Conservation (phyloP, 768 basidiomycete genomes). For the Russula lepida region DNA sequence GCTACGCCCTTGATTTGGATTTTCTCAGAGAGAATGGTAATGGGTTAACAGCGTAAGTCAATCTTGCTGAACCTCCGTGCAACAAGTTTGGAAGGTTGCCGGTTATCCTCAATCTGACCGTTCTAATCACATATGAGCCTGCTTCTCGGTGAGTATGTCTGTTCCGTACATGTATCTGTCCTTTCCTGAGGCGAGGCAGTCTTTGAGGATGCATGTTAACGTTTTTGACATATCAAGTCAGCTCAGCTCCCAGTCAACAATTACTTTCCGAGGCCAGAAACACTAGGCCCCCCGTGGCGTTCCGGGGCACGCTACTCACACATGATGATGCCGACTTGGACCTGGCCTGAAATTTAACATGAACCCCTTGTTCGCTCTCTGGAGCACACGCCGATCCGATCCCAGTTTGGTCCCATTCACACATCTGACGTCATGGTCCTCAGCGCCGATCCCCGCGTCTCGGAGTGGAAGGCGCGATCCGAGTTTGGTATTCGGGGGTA, state of each 20-base stretch:
- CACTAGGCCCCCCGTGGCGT: constrained; percentile 19
- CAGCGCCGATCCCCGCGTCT: constrained; percentile 43
- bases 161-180: neutral
- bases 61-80: constrained; percentile 48
- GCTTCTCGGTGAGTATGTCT: constrained; percentile 32
- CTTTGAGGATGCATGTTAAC: constrained; percentile 52
- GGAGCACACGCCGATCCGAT: constrained; percentile 62
- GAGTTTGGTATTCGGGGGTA: constrained; percentile 49
- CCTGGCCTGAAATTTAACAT: constrained; percentile 56
- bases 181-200: constrained; percentile 26
- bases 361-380: constrained; percentile 62
- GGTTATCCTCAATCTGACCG: constrained; percentile 49
- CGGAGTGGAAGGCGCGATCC: constrained; percentile 38
- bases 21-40: constrained; percentile 35
- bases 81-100: constrained; percentile 46
- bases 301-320: neutral
- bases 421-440: constrained; percentile 49
- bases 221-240: constrained; percentile 45
- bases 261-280: constrained; percentile 37
- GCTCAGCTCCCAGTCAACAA: too few species aligned
- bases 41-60: constrained; percentile 48
- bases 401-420: constrained; percentile 50
- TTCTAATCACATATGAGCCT: constrained; percentile 62
- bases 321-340: constrained; percentile 33
- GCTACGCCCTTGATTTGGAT: constrained; percentile 40